Base-by-base conservation (phyloP, 495 filamentous ascomycete genomes). In the Aspergillus carlsbadensis region DNA sequence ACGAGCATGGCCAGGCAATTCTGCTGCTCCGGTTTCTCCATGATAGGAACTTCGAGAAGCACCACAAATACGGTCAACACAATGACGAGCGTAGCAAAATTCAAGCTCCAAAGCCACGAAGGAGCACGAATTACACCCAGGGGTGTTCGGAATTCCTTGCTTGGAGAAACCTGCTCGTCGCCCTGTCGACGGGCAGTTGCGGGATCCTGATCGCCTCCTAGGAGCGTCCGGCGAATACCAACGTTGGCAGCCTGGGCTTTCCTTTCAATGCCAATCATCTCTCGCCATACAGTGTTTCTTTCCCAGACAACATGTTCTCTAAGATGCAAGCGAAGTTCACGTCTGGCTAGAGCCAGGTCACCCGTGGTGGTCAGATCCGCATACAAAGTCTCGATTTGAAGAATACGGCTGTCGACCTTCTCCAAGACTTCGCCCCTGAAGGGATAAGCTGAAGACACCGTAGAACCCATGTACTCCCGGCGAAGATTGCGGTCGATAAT, bases 231-330 rank as follows among this genome's bases (percentile, higher is more conserved):
- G 54, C 84, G 72, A 49, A 91, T 73, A 14, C 94, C 95, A 58
- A 99, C 81, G 57, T 92, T 96, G 11, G 93, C 94, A 20, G 92
- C 94, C 71, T 99, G 92, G 5, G 92, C 91, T 75, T 96, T 94
- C 20, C 94, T 81, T 75, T 99, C 94, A 58, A 99, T 90, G 52
- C 93, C 94, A 65, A 99, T 99, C 84, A 99, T 93, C 60, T 99
- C 94, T 69, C 95, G 78, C 94, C 94, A 99, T 5, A 99, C 94
- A 0, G 94, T 99, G 62, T 99, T 99, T 43, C 94, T 82, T 65
- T 99, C 94, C 95, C 95, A 99, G 31, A 98, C 92, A 15, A 99
- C 93, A 74, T 99, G 94, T 70, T 99, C 94, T 61, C 94, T 79
- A 26, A 99, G 78, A 68, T 99, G 91, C 18, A 96, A 84, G 41